Base-by-base conservation (phyloP, 495 filamentous ascomycete species). In the Lophiostoma macrostomum region DNA sequence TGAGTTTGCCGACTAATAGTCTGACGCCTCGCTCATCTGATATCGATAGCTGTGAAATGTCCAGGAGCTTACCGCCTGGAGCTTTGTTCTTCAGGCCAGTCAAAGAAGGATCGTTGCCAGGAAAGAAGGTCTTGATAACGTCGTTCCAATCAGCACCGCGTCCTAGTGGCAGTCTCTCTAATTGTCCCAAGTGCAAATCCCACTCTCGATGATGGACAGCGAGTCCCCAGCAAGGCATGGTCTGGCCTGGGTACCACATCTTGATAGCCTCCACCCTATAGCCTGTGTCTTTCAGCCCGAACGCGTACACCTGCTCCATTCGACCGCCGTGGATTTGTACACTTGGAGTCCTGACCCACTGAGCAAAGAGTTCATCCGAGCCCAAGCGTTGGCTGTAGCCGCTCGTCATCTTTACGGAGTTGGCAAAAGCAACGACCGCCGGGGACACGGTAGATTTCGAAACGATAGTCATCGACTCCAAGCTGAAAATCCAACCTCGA, bases 161-260 rank as follows among this genome's bases (percentile, higher is more conserved):
- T 11, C 59, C 59, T 4, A 30, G 35, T 0, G 28, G 22, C 2
- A 63, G 53, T 7, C 16, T 40, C 28, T 53, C 59, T 1, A 63
- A 30, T 8, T 41, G 11, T 20, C 5, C 19, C 4, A 63, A 30
- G 35, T 58, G 59, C 8, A 25, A 35, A n/a, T n/a, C 12, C 59
- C 59, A 63, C 5, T 58, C 59, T 0, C 3, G 37, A 27, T 63
- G 59, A 5, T 43, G 47, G 11, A 63, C 53, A 27, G 22, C 24
- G 19, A 56, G 27, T 12, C 38, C 45, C 53, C 58, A 62, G 39
- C 57, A 51, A 11, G 50, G 51, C 6, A 40, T n/a, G 2, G 5
- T 27, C 19, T 35, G 20, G 0, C 22, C 10, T 2, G 39, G 57
- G 36, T 59, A 59, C 56, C 56, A 59, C 42, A 49, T 41, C 1